Conservation (phyloP, 2,329 filamentous ascomycete genomes). For the Stromatinia cepivora region DNA sequence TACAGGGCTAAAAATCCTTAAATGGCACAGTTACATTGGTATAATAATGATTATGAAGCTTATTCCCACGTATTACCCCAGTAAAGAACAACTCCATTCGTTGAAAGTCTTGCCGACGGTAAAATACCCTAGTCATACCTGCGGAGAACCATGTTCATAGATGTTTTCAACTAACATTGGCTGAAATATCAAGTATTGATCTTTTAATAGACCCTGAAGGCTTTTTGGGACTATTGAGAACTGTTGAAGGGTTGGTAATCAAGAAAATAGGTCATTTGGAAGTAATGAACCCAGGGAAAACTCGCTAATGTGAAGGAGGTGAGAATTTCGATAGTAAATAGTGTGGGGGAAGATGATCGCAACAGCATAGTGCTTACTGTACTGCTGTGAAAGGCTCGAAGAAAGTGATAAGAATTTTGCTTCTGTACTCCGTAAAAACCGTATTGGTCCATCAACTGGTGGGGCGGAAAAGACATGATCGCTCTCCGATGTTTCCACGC, state of each 20-base stretch:
- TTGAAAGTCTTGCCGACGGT: background rate
- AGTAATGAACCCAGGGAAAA: background rate
- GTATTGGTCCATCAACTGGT: slow-evolving; percentile 7
- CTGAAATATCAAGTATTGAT: background rate
- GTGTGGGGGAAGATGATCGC: background rate
- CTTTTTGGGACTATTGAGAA: background rate
- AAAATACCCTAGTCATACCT: slow-evolving; percentile 1
- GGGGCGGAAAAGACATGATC: slow-evolving; percentile 2
- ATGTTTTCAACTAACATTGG: background rate
- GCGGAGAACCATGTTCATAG: slow-evolving; percentile 14
- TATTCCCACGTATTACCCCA: background rate
- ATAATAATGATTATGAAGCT: background rate
- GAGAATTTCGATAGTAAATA: background rate
- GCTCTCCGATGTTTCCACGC: background rate
- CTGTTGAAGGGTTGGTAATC: background rate
- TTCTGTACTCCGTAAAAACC: background rate
- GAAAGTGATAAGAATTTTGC: background rate
- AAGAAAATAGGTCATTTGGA: background rate
- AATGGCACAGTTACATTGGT: slow-evolving; percentile 1
- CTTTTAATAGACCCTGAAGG: background rate
- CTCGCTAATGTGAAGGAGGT: slow-evolving; percentile 6
- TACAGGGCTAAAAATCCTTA: background rate
- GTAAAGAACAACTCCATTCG: background rate
- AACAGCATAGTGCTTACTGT: background rate
- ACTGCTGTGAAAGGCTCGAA: background rate